These are phyloP conservation scores for Silene conica DNA, from an alignment of 148 eudicot genomes.

Conservation along the genomic window DNA sequence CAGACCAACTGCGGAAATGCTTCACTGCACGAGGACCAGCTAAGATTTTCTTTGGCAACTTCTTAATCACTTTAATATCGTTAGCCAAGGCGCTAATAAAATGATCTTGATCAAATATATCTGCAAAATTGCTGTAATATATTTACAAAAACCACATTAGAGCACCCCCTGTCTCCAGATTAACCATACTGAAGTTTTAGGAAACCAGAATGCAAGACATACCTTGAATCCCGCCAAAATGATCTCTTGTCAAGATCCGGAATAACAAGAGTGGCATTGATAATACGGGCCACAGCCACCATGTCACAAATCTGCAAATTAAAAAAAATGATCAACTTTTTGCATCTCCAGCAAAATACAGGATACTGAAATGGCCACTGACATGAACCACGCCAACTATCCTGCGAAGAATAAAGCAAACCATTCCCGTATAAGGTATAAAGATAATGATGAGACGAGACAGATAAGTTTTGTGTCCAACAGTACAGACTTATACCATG, in stretches of 20 bases:
- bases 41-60: constrained; percentile 58
- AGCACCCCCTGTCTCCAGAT: neutral
- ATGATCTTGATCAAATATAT: constrained; percentile 83
- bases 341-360: neutral
- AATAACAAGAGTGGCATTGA: constrained; percentile 90
- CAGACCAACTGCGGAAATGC: constrained; percentile 96
- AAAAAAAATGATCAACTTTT: constrained; percentile 2
- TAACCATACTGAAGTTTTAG: neutral
- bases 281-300: constrained; percentile 93
- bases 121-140: constrained; percentile 79
- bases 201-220: constrained; percentile 7
- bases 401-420: neutral
- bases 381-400: neutral
- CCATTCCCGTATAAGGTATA: neutral
- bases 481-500: neutral
- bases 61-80: constrained; percentile 66
- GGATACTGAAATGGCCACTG: neutral
- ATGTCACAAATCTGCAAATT: constrained; percentile 89
- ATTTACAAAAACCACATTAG: constrained; percentile 5
- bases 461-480: neutral
- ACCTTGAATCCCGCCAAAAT: constrained; percentile 98
- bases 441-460: neutral
- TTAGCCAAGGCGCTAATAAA: constrained; percentile 71
- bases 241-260: constrained; percentile 98
- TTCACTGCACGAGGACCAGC: constrained; percentile 69